Percentiles rank a stretch among this genome's conserved stretches.
Conservation (phyloP, 2,329 filamentous ascomycete genomes). For the Neofusicoccum cordaticola region DNA sequence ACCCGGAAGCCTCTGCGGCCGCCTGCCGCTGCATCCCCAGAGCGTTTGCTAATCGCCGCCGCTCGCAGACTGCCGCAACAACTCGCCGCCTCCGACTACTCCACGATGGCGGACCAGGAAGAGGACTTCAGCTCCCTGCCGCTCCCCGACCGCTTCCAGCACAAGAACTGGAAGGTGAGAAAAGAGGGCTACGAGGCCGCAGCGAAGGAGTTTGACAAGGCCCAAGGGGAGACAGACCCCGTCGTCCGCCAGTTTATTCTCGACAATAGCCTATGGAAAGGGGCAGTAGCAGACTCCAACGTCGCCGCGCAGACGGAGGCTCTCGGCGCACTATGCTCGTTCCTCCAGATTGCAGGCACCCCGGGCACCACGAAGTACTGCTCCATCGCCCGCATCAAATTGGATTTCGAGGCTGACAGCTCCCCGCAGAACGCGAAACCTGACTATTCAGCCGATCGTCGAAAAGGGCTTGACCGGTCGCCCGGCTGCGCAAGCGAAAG, state of each 20-base stretch:
- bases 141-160: conserved; percentile 73
- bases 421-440: conserved; percentile 62
- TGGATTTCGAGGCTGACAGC: conserved; percentile 11
- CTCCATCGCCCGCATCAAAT: not conserved
- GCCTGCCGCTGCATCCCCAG: not conserved
- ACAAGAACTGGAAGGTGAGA: conserved; percentile 97
- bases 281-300: conserved; percentile 88
- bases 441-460: conserved; percentile 73
- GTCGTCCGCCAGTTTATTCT: conserved; percentile 83
- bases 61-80: conserved; percentile 10
- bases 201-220: conserved; percentile 78
- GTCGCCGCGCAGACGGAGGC: conserved; percentile 96
- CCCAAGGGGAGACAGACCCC: conserved; percentile 80
- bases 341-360: conserved; percentile 83
- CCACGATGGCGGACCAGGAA: conserved; percentile 73
- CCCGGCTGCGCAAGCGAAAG: conserved; percentile 81
- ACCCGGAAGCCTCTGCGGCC: not conserved
- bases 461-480: conserved; percentile 89
- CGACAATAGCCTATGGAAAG: conserved; percentile 86
- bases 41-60: not conserved
- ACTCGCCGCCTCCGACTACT: not conserved
- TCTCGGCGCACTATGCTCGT: conserved; percentile 81
- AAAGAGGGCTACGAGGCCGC: conserved; percentile 95
- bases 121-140: conserved; percentile 80
- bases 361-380: conserved; percentile 69